Percentiles rank a stretch among this genome's conserved stretches.
Evolutionary conservation across 495 filamentous ascomycete species (phyloP).

Genomic region (Hypomontagnella submonticulosa): DNA sequence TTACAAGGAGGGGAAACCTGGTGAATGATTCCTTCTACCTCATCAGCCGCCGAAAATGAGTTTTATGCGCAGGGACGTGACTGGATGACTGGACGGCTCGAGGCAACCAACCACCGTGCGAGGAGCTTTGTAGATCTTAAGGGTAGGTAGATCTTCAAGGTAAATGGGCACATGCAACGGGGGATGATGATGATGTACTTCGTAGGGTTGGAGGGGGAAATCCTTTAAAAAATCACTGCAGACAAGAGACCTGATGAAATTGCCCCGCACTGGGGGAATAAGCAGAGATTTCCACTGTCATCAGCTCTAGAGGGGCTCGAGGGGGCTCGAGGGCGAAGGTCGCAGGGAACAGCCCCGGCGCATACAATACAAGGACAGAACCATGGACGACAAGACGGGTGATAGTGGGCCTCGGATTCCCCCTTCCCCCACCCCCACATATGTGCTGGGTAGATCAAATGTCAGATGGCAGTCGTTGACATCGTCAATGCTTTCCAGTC

Average conservation of each 20-base stretch:
- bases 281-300: background rate
- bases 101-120: slow-evolving; percentile 22
- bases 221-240: slow-evolving; percentile 12
- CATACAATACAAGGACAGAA: too few species aligned
- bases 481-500: too few species aligned
- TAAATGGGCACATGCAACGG: slow-evolving; percentile 16
- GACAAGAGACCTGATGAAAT: slow-evolving; percentile 4
- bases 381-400: too few species aligned
- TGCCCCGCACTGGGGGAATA: slow-evolving; percentile 35
- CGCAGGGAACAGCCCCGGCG: too few species aligned
- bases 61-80: slow-evolving; percentile 16
- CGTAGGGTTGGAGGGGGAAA: slow-evolving; percentile 6
- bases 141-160: slow-evolving; percentile 30
- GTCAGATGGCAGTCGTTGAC: too few species aligned
- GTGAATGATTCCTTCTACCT: slow-evolving; percentile 28
- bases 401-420: too few species aligned
- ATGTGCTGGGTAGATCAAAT: too few species aligned
- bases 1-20: slow-evolving; percentile 22
- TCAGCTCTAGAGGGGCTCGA: too few species aligned
- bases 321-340: too few species aligned
- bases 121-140: background rate
- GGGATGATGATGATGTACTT: slow-evolving; percentile 7
- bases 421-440: too few species aligned
- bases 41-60: slow-evolving; percentile 37
- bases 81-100: slow-evolving; percentile 16